Evolutionary conservation across 31 red algal genomes (phyloP), one percentile per base, ranked within the genome.

Genomic region (Asparagopsis taxiformis): DNA sequence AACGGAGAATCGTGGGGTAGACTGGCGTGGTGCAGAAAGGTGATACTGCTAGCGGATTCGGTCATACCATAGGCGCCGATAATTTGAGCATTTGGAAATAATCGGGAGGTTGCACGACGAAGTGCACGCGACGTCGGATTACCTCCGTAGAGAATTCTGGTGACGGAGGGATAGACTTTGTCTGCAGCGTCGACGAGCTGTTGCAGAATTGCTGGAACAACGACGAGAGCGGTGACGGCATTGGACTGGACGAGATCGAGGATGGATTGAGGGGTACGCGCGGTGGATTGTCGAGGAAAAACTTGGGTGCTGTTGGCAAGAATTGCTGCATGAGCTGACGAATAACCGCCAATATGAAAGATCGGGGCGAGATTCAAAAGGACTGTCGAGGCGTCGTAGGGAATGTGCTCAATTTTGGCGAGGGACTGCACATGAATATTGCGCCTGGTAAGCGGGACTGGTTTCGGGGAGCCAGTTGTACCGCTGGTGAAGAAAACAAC

Each of bases 401-500:
- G 22, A 3, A 85, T 53, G 11, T 51, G 34, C 7, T 23, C 17
- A 9, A 57, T 10, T 39, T 93, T 90, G 11, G 78, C 31, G 3
- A 13, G 55, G 33, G 77, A 80, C 67, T 84, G 77, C 30, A 77
- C 71, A 7, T 62, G 37, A 19, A 95, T 29, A 36, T 62, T 77
- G 0, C 30, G 35, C 39, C 66, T 51, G 6, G 59, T 73, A 31
- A 95, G 32, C 23, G 65, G 51, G 13, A 87, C 92, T 17, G 85
- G 69, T 53, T 95, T 95, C 3, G 92, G 74, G 15, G 22, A 24
- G 0, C 50, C 69, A n/a, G 92, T 85, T 35, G 92, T 90, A 9
- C 92, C 92, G 0, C 65, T 74, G 25, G 92, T 95, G 73, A 82
- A 95, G 70, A 95, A 84, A 20, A 93, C 62, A 50, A 55, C 74